phyloP scores from a whole-genome alignment of 2,329 filamentous ascomycete species.

The Xylaria polymorpha region DNA sequence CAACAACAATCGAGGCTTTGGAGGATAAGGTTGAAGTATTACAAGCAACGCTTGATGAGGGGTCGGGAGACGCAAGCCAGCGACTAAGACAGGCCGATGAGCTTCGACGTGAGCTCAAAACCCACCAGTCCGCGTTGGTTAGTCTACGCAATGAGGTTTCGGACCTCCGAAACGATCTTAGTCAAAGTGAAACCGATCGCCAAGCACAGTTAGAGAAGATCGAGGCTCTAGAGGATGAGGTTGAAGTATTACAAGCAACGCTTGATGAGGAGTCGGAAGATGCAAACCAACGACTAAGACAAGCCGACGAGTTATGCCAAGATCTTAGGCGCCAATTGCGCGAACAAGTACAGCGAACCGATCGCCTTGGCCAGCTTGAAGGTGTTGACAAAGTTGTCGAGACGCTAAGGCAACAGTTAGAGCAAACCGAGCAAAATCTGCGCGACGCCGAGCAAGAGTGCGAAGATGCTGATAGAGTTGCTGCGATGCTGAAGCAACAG shows the following conservation, averaged over 20 bases:
- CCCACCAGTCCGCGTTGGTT: conserved; percentile 73
- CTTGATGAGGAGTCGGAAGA: conserved; percentile 74
- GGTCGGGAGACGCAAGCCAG: conserved; percentile 68
- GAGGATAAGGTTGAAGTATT: conserved; percentile 83
- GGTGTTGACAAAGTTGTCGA: conserved; percentile 50
- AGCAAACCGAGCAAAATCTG: conserved; percentile 73
- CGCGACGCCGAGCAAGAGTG: conserved; percentile 66
- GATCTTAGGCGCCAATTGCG: conserved; percentile 58
- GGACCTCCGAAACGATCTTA: conserved; percentile 73
- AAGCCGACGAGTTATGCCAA: conserved; percentile 59
- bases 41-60: conserved; percentile 73
- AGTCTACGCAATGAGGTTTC: conserved; percentile 74
- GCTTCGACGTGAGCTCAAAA: conserved; percentile 76
- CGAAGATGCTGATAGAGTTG: conserved; percentile 44
- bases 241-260: conserved; percentile 76
- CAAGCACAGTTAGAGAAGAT: conserved; percentile 72
- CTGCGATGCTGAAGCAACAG: conserved; percentile 53
- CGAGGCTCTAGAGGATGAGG: conserved; percentile 77
- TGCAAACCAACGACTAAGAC: conserved; percentile 60
- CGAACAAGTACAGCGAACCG: conserved; percentile 41
- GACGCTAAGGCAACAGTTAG: conserved; percentile 54
- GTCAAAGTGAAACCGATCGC: conserved; percentile 73
- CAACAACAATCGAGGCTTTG: conserved; percentile 73
- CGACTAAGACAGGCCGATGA: conserved; percentile 63
- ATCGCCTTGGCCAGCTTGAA: conserved; percentile 41